phyloP scores from a whole-genome alignment of 345 rosid genomes.

The Hibiscus trionum region DNA sequence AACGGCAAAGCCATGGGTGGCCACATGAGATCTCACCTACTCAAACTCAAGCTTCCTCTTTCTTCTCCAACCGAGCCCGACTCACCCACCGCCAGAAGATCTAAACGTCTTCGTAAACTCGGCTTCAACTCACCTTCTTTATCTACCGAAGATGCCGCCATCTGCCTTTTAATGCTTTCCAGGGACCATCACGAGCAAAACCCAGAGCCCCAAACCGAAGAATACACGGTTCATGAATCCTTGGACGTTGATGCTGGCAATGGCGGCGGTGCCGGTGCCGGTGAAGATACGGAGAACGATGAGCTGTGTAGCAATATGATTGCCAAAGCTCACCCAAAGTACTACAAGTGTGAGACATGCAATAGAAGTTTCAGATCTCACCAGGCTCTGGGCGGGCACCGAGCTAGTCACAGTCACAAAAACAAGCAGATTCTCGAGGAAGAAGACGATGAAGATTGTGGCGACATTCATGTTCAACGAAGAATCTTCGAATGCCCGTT shows the following conservation, averaged over 20 bases:
- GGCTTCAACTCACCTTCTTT: background rate
- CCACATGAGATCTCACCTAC: constrained; percentile 57
- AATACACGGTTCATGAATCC: background rate
- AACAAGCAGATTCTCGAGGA: constrained; percentile 5
- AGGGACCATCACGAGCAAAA: constrained; percentile 15
- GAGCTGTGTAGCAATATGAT: background rate
- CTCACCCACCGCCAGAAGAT: constrained; percentile 21
- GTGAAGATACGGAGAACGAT: background rate
- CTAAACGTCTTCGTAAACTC: constrained; percentile 16
- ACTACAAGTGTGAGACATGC: constrained; percentile 49
- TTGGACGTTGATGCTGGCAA: background rate
- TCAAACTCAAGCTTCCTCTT: constrained; percentile 29
- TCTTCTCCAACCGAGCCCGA: constrained; percentile 19
- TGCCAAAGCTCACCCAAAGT: constrained; percentile 9
- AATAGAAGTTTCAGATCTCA: constrained; percentile 41
- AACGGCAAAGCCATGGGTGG: constrained; percentile 73
- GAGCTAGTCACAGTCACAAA: constrained; percentile 55
- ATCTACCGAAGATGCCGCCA: constrained; percentile 28
- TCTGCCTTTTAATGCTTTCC: constrained; percentile 41
- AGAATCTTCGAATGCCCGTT: constrained; percentile 30
- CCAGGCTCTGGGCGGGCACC: constrained; percentile 58
- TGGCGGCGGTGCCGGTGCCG: background rate
- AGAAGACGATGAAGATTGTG: background rate
- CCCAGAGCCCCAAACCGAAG: constrained; percentile 1
- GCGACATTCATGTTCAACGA: background rate